Base-by-base conservation (phyloP, 2,329 filamentous ascomycete species). In the Fusarium fracticaudum region DNA sequence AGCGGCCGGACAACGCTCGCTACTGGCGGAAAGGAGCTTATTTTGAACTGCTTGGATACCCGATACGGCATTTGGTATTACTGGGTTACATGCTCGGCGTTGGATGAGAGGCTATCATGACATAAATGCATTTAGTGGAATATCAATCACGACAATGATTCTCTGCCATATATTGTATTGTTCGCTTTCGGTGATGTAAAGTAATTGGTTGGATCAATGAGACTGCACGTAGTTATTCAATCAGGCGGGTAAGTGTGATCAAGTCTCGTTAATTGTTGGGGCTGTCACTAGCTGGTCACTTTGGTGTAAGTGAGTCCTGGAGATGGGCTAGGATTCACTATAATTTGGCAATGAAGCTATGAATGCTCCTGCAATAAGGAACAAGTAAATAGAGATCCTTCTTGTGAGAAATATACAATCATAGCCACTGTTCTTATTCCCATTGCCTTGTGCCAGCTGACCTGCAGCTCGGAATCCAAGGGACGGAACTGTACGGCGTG, bases 31-130 rank as follows among this genome's bases (percentile, higher is more conserved):
- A 50, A 62, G 67, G 62, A 76, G 67, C 73, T 55, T 72, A 58
- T 69, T 76, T 74, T 69, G 67, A 71, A 73, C 74, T 74, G 71
- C 74, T 78, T 79, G 79, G 77, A 83, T 82, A 81, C 80, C 79
- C 80, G 74, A 77, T 76, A 73, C 71, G 78, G 73, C 69, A 78
- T 75, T 76, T 76, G 75, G 76, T 72, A 78, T 66, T 64, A 61
- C 60, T 70, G 74, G 72, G 64, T 70, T 60, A 74, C 62, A 65
- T 72, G 65, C 74, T 77, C 54, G 80, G 77, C 76, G 77, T 80
- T 78, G 73, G 70, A 67, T 71, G 71, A 76, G 61, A 74, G 72
- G 69, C 62, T 67, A 78, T 77, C 72, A 78, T 77, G 69, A 76
- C 62, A 76, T 55, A 43, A 41, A 43, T 64, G 62, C 67, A 63